Conservation (phyloP, 2,329 filamentous ascomycete genomes). For the Microsporum ferrugineum region DNA sequence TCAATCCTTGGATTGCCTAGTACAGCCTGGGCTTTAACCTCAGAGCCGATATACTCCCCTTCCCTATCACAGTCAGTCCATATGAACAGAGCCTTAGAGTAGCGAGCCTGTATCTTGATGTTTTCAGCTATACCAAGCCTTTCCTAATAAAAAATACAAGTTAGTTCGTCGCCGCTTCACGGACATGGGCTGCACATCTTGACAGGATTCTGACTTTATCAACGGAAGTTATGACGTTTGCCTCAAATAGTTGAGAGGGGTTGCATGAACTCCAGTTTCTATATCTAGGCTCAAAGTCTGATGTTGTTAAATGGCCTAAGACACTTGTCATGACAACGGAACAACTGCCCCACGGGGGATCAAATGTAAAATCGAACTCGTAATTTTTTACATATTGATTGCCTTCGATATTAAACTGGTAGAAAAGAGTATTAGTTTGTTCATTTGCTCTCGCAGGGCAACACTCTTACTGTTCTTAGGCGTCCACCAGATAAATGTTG, state of each 20-base stretch:
- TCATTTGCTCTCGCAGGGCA: neutral
- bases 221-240: constrained; percentile 58
- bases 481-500: constrained; percentile 72
- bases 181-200: neutral
- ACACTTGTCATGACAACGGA: constrained; percentile 91
- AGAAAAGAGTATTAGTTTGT: neutral
- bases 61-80: constrained; percentile 99
- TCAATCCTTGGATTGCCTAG: constrained; percentile 62
- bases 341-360: constrained; percentile 65
- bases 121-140: constrained; percentile 75
- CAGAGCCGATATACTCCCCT: constrained; percentile 88
- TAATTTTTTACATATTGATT: constrained; percentile 88
- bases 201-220: neutral
- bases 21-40: constrained; percentile 71
- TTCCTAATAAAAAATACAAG: constrained; percentile 40
- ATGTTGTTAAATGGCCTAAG: constrained; percentile 69
- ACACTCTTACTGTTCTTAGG: constrained; percentile 52
- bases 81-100: constrained; percentile 69
- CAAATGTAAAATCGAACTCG: constrained; percentile 80
- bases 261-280: constrained; percentile 72
- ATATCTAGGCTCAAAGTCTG: constrained; percentile 64
- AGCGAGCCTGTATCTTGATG: constrained; percentile 65
- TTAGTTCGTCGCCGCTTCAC: neutral
- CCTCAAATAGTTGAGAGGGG: constrained; percentile 68
- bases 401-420: constrained; percentile 35